Conservation (phyloP, 495 filamentous ascomycete species). For the Annulohypoxylon bovei region DNA sequence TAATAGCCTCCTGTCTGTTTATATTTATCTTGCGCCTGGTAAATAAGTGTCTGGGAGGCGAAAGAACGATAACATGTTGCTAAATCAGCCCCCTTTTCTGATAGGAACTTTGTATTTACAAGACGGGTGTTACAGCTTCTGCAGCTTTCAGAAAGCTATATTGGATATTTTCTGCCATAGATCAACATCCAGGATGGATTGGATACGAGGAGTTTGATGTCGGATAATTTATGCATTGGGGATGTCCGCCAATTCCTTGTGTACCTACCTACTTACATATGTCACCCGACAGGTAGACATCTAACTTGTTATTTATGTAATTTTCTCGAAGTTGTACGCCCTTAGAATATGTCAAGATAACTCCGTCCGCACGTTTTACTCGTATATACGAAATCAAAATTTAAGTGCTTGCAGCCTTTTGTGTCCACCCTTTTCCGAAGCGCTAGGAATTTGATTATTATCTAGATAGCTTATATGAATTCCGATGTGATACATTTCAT, state of each 20-base stretch:
- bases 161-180: too few species aligned
- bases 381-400: background rate
- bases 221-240: conserved; percentile 8
- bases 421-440: background rate
- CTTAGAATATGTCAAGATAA: background rate
- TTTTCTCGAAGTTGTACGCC: background rate
- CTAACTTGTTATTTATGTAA: background rate
- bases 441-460: background rate
- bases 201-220: background rate
- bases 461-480: background rate
- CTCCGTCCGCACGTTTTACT: background rate
- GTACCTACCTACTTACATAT: background rate
- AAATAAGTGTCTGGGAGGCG: too few species aligned
- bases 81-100: too few species aligned
- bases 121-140: too few species aligned
- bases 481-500: background rate
- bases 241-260: conserved; percentile 19
- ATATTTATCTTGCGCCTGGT: too few species aligned
- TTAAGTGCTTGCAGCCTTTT: background rate
- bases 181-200: background rate
- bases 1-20: too few species aligned
- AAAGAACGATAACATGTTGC: too few species aligned
- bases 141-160: too few species aligned
- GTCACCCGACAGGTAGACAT: background rate
- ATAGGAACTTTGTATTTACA: too few species aligned